Evolutionary conservation across 768 basidiomycete species (phyloP).

Genomic region (Leccinum subgranulosum): DNA sequence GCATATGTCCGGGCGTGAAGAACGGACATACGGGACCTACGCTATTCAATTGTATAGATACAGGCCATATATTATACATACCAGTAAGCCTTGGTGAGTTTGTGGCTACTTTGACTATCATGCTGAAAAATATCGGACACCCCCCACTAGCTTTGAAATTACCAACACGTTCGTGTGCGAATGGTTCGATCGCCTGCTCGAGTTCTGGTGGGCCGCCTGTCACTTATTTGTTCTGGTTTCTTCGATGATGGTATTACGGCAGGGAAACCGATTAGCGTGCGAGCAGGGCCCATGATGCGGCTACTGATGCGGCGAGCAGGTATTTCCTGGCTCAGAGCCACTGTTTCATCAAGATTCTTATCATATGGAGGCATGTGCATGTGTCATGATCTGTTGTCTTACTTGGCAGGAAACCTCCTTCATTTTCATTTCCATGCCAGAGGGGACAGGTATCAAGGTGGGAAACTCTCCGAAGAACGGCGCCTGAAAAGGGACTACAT

Average conservation of each 20-base stretch:
- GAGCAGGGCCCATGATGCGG: not conserved
- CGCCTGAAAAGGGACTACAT: not conserved
- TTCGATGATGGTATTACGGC: not conserved
- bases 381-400: not conserved
- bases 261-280: not conserved
- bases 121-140: not conserved
- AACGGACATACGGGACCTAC: not conserved
- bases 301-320: not conserved
- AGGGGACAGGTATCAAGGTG: too few relatives aligned
- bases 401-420: not conserved
- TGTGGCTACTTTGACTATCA: not conserved
- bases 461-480: not conserved
- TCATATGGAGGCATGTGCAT: not conserved
- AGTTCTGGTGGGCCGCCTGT: not conserved
- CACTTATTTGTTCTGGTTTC: not conserved
- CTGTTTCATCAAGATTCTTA: not conserved
- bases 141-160: not conserved
- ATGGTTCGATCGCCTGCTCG: not conserved
- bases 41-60: not conserved
- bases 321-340: not conserved
- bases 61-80: not conserved
- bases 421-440: not conserved
- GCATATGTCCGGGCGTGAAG: not conserved
- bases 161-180: not conserved
- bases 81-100: not conserved